phyloP scores from a whole-genome alignment of 1,284 basidiomycete genomes.

The Moesziomyces globuligerus region DNA sequence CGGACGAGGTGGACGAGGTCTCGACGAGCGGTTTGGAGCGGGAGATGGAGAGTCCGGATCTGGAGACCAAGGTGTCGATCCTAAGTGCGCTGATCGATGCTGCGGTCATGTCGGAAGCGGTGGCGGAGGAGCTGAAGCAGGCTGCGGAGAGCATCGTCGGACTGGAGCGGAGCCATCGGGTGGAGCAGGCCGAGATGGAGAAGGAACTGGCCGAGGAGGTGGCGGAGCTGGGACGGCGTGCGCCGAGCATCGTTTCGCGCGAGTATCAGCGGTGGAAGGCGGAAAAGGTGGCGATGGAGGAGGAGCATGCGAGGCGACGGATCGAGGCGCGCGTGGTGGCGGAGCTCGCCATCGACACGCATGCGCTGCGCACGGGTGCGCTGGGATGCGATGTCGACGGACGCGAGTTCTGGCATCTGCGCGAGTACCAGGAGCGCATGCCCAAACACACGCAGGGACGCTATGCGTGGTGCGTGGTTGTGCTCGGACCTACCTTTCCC shows the following conservation, averaged over 20 bases:
- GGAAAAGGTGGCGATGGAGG: constrained; percentile 29
- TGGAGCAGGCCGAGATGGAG: constrained; percentile 25
- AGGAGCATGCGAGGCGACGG: constrained; percentile 32
- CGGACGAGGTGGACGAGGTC: not conserved
- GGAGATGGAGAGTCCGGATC: constrained; percentile 26
- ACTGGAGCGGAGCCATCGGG: constrained; percentile 22
- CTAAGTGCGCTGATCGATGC: constrained; percentile 39
- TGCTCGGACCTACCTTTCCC: constrained; percentile 34
- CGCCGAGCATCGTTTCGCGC: constrained; percentile 39
- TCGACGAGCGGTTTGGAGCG: not conserved
- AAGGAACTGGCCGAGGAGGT: constrained; percentile 43
- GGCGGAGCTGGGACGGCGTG: constrained; percentile 45
- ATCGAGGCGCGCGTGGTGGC: constrained; percentile 22
- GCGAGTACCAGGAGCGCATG: constrained; percentile 55
- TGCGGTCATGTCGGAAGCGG: constrained; percentile 32
- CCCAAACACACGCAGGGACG: constrained; percentile 44
- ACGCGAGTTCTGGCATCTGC: constrained; percentile 54
- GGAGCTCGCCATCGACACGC: constrained; percentile 34
- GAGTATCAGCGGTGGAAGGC: constrained; percentile 44
- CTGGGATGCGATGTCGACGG: constrained; percentile 50
- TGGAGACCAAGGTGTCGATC: constrained; percentile 43
- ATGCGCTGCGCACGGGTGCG: constrained; percentile 47
- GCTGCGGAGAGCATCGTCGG: constrained; percentile 26
- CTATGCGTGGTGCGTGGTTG: constrained; percentile 52
- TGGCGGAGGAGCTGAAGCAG: constrained; percentile 42